These are phyloP conservation scores for Claviceps africana DNA, from an alignment of 2,329 filamentous ascomycete species.

Conservation along the genomic window DNA sequence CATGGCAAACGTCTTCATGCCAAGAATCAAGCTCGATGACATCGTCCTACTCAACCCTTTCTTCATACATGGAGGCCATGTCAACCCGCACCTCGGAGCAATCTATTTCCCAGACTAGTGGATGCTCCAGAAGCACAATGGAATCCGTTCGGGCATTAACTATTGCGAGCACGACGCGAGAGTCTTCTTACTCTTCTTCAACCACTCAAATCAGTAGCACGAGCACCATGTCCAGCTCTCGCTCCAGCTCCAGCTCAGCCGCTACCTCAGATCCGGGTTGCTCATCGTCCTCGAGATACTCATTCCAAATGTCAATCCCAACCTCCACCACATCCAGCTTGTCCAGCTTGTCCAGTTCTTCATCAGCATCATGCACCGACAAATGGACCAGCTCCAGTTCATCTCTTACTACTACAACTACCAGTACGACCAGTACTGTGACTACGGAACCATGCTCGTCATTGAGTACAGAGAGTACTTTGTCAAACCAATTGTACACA, in stretches of 20 bases:
- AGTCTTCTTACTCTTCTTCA: neutral
- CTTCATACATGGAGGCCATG: neutral
- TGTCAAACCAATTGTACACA: neutral
- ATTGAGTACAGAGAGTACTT: neutral
- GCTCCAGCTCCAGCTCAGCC: neutral
- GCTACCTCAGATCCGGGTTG: neutral
- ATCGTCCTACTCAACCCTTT: neutral
- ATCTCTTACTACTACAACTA: neutral
- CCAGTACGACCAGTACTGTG: neutral
- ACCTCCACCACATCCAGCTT: neutral
- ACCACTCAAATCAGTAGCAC: neutral
- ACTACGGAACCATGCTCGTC: neutral
- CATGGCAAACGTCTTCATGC: neutral
- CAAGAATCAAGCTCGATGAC: neutral
- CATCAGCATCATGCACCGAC: slow-evolving; percentile 1
- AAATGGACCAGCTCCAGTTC: neutral
- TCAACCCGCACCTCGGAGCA: neutral
- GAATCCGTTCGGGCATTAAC: neutral
- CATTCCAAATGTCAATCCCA: neutral
- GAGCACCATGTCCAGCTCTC: neutral
- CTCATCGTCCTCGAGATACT: neutral
- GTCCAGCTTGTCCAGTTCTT: neutral
- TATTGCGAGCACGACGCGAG: neutral
- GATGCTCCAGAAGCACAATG: neutral
- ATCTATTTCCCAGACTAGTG: neutral